Conservation (phyloP, 148 eudicot species). For the Rhododendron williamsianum region DNA sequence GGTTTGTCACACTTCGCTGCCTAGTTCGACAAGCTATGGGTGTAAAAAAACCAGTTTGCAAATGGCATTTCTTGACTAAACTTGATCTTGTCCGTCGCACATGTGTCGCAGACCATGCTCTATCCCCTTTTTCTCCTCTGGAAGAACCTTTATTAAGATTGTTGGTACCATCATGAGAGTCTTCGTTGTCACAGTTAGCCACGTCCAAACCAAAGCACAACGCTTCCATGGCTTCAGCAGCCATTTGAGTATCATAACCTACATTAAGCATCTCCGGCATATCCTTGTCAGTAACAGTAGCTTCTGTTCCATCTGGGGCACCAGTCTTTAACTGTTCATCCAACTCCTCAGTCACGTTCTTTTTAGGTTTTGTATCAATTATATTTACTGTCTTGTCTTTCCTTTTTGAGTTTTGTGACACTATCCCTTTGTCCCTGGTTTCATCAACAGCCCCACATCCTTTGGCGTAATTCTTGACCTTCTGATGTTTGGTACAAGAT, state of each 20-base stretch:
- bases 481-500: constrained; percentile 20
- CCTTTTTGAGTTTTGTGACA: constrained; percentile 14
- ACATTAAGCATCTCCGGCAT: constrained; percentile 32
- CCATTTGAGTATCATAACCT: constrained; percentile 84
- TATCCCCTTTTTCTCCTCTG: constrained; percentile 17
- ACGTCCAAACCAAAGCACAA: constrained; percentile 34
- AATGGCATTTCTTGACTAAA: constrained; percentile 21
- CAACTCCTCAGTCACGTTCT: constrained; percentile 26
- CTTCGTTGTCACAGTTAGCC: constrained; percentile 16
- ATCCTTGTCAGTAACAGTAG: constrained; percentile 19
- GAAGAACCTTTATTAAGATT: constrained; percentile 12
- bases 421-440: constrained; percentile 5
- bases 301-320: constrained; percentile 20
- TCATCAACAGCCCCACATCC: not conserved
- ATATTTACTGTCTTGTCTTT: constrained; percentile 11
- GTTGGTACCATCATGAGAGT: constrained; percentile 19
- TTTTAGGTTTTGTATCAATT: constrained; percentile 13
- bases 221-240: constrained; percentile 96
- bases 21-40: constrained; percentile 48
- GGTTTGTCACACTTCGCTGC: constrained; percentile 14
- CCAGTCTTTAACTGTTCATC: constrained; percentile 26
- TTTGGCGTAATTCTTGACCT: not conserved
- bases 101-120: constrained; percentile 12
- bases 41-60: constrained; percentile 14
- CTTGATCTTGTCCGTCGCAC: constrained; percentile 21